Evolutionary conservation across 75 land plant genomes (phyloP), one percentile per base, ranked within the genome.

Genomic region (Chamaecyparis obtusa): DNA sequence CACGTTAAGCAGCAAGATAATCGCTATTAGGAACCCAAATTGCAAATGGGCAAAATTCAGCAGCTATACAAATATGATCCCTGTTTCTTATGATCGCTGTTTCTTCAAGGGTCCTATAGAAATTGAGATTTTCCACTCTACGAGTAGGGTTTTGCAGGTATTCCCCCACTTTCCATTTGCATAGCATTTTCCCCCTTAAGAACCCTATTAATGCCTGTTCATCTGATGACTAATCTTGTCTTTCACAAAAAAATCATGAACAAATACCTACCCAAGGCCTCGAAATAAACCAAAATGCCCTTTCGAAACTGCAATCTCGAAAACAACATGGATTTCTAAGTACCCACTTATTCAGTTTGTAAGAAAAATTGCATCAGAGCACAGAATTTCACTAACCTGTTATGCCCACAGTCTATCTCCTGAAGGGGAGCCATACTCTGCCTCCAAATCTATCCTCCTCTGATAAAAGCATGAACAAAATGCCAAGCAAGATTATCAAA

Each of bases 371-470:
- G 36, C 76, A 74, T 13, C 13, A 74, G 76, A 33, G 76, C 36
- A 33, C 15, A 74, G 37, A 74, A 74, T 74, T 74, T 33, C 76
- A 74, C 76, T 74, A 74, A 74, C 76, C 76, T 74, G 76, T 74
- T 74, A 74, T 74, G 76, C 37, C 37, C 76, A 74, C 76, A 33
- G 16, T 74, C 76, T 32, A 14, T 74, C 36, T 30, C 36, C 16
- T 32, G 37, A 74, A 33, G 15, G n/a, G 76, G 36, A 33, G 37
- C 76, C 76, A 74, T 74, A 13, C 35, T 14, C 36, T 74, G 13
- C 16, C 76, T 74, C 36, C 36, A 74, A 74, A 74, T 33, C 33
- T 74, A 33, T 33, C 36, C 16, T 9, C 3, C 76, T 74, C 37
- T 33, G 36, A 6, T 74, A 74, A 74, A 10, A 74, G 76, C 36